phyloP scores from a whole-genome alignment of 2,329 filamentous ascomycete species.

The Sporothrix luriei region DNA sequence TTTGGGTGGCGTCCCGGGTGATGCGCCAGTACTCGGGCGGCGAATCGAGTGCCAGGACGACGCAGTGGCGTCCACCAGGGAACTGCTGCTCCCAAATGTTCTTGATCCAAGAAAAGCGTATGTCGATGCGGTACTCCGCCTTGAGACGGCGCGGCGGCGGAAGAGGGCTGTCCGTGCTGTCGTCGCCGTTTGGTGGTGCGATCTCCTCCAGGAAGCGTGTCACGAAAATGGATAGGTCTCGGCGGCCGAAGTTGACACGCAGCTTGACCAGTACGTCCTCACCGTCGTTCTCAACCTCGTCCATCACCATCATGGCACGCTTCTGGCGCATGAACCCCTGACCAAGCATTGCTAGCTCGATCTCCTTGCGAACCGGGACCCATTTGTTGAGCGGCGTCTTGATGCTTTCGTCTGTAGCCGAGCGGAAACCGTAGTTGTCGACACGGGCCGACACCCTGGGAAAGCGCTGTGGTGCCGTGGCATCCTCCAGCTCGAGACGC shows the following conservation, averaged over 20 bases:
- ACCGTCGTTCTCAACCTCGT: conserved; percentile 43
- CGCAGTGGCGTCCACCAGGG: conserved; percentile 41
- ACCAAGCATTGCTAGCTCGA: conserved; percentile 54
- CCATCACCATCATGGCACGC: conserved; percentile 62
- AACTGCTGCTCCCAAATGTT: conserved; percentile 47
- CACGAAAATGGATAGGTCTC: conserved; percentile 30
- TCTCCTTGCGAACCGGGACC: conserved; percentile 44
- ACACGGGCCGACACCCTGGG: conserved; percentile 26
- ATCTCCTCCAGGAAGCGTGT: conserved; percentile 27
- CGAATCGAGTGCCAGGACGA: conserved; percentile 53
- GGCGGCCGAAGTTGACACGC: conserved; percentile 29
- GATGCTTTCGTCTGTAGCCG: conserved; percentile 20
- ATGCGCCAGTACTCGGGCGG: conserved; percentile 55
- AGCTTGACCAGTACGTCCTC: conserved; percentile 36
- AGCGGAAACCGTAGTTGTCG: conserved; percentile 30
- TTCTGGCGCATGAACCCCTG: conserved; percentile 64
- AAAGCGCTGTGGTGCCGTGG: not conserved
- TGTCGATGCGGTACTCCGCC: conserved; percentile 47
- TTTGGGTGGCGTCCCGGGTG: conserved; percentile 40
- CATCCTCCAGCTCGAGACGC: conserved; percentile 22
- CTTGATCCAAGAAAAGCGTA: conserved; percentile 53
- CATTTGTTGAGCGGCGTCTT: conserved; percentile 32
- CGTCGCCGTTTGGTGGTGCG: not conserved
- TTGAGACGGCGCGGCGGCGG: conserved; percentile 3
- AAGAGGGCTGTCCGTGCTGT: not conserved